These are phyloP conservation scores for Nectriaceae sp. DNA, from an alignment of 2,329 filamentous ascomycete species.

Conservation along the genomic window DNA sequence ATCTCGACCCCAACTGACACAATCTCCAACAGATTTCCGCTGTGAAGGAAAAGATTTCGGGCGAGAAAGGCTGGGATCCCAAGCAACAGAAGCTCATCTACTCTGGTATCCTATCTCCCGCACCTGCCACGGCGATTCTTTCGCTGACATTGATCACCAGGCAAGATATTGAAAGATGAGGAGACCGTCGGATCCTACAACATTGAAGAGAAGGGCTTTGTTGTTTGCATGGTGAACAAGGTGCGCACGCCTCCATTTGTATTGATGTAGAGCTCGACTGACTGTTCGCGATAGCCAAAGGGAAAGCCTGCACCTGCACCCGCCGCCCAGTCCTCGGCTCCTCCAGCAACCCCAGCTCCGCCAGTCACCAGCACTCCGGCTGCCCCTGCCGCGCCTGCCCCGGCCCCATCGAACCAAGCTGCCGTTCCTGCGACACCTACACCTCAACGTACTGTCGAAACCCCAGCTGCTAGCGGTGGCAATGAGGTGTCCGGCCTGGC, in stretches of 20 bases:
- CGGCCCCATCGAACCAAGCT: conserved; percentile 47
- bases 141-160: conserved; percentile 47
- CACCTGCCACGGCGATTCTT: conserved; percentile 1
- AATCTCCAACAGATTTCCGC: conserved; percentile 67
- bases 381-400: conserved; percentile 45
- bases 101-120: conserved; percentile 64
- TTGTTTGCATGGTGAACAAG: conserved; percentile 98
- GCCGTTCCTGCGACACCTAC: conserved; percentile 55
- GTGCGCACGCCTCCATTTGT: conserved; percentile 49
- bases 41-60: conserved; percentile 89
- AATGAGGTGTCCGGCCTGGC: conserved; percentile 73
- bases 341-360: conserved; percentile 58
- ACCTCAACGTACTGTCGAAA: conserved; percentile 47
- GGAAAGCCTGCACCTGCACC: conserved; percentile 67
- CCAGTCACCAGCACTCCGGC: conserved; percentile 63
- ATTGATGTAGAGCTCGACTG: conserved; percentile 2
- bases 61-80: conserved; percentile 93
- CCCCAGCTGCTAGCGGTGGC: conserved; percentile 45
- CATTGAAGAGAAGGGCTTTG: conserved; percentile 99
- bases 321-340: conserved; percentile 57
- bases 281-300: conserved; percentile 39
- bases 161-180: conserved; percentile 98
- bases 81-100: conserved; percentile 96
- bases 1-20: conserved; percentile 13
- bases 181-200: conserved; percentile 96